These are phyloP conservation scores for Paraleonurus japonicus DNA, from an alignment of 257 asterid species.

Conservation along the genomic window DNA sequence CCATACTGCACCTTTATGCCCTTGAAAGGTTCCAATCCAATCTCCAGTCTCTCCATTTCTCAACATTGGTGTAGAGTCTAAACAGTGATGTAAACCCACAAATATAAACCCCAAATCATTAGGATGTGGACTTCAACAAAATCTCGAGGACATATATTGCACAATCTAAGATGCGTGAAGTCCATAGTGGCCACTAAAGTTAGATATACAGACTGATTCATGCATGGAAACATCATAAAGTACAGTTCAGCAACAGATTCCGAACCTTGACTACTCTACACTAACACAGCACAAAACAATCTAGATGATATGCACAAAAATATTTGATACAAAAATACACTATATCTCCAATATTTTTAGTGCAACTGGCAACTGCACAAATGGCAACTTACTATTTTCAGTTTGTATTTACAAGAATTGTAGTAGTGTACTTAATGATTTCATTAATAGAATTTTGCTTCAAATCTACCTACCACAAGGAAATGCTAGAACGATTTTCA, in stretches of 20 bases:
- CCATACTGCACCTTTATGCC: constrained; percentile 99
- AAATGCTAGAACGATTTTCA: background rate
- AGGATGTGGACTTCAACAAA: background rate
- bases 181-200: background rate
- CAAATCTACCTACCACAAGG: background rate
- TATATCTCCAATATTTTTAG: background rate
- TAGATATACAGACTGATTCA: constrained; percentile 6
- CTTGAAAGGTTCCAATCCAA: constrained; percentile 98
- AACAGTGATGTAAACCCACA: constrained; percentile 17
- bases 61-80: constrained; percentile 93
- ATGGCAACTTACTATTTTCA: background rate
- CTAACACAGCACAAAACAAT: background rate
- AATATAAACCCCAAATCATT: background rate
- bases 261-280: background rate
- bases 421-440: background rate
- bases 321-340: background rate
- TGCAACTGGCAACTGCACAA: background rate
- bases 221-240: background rate
- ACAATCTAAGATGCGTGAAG: background rate
- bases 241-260: background rate
- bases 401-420: background rate
- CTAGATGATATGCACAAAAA: background rate
- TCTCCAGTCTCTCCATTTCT: constrained; percentile 99
- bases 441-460: background rate
- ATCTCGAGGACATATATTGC: background rate